These are phyloP conservation scores for Ascodesmis nigricans DNA, from an alignment of 495 filamentous ascomycete genomes.

Conservation along the genomic window DNA sequence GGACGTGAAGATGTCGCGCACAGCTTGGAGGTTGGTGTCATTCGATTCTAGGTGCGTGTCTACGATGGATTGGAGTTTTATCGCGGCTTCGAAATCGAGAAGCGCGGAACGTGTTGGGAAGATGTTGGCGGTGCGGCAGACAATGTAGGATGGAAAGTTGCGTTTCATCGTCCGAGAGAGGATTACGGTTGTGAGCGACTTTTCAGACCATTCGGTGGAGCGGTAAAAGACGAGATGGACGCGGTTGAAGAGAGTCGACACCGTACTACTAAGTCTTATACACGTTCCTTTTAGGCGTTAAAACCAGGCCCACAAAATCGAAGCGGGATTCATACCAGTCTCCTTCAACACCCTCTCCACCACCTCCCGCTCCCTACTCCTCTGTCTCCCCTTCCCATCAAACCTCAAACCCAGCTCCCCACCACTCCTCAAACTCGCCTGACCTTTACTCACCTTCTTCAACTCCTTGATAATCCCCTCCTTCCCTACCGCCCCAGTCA, in stretches of 20 bases:
- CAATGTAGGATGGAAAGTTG: slow-evolving; percentile 78
- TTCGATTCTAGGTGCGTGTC: slow-evolving; percentile 66
- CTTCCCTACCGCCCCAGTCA: slow-evolving; percentile 43
- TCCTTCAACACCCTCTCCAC: slow-evolving; percentile 54
- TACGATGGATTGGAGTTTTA: slow-evolving; percentile 61
- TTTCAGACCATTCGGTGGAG: slow-evolving; percentile 93
- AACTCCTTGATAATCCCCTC: slow-evolving; percentile 45
- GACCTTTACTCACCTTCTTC: slow-evolving; percentile 11
- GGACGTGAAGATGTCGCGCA: slow-evolving; percentile 49
- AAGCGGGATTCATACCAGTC: slow-evolving; percentile 24
- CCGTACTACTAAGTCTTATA: slow-evolving; percentile 50
- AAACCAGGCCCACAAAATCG: slow-evolving; percentile 1
- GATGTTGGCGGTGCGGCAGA: slow-evolving; percentile 74
- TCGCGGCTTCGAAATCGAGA: slow-evolving; percentile 71
- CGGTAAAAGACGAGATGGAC: slow-evolving; percentile 91
- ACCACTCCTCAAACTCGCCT: slow-evolving; percentile 12
- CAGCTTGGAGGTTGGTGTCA: slow-evolving; percentile 38
- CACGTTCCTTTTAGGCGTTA: slow-evolving; percentile 37
- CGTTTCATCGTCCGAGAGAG: slow-evolving; percentile 66
- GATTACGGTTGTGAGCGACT: slow-evolving; percentile 86
- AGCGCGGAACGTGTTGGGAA: slow-evolving; percentile 54
- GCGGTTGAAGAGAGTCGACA: slow-evolving; percentile 72
- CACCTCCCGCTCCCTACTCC: slow-evolving; percentile 33
- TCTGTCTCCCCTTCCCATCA: slow-evolving; percentile 19
- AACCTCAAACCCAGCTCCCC: slow-evolving; percentile 13